Evolutionary conservation across 495 filamentous ascomycete genomes (phyloP).

Genomic region (Penicillium verhagenii): DNA sequence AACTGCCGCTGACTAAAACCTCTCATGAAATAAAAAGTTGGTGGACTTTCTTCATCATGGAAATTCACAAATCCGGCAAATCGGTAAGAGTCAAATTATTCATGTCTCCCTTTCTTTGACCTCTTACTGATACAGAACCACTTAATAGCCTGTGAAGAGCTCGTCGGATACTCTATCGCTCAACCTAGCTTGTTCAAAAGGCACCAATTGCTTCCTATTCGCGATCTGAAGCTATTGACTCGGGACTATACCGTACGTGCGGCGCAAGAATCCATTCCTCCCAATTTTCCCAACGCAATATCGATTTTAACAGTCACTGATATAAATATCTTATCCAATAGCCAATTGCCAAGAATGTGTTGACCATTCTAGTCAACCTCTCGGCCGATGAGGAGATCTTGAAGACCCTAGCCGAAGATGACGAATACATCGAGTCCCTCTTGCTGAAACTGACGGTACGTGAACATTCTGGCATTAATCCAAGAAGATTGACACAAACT

Average conservation of each 20-base stretch:
- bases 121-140: slow-evolving; percentile 1
- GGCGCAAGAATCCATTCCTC: neutral
- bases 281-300: neutral
- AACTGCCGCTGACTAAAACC: neutral
- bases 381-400: slow-evolving; percentile 74
- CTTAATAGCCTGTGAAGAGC: slow-evolving; percentile 69
- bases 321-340: slow-evolving; percentile 25
- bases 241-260: slow-evolving; percentile 70
- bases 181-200: slow-evolving; percentile 83
- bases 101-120: neutral
- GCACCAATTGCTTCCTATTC: slow-evolving; percentile 72
- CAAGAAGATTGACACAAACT: neutral
- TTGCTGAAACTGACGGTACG: slow-evolving; percentile 74
- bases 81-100: slow-evolving; percentile 46
- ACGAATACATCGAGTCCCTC: slow-evolving; percentile 74
- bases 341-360: slow-evolving; percentile 88
- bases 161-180: slow-evolving; percentile 77
- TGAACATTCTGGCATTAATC: slow-evolving; percentile 19
- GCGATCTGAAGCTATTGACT: slow-evolving; percentile 85
- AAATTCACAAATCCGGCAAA: slow-evolving; percentile 78
- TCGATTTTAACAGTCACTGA: slow-evolving; percentile 6
- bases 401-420: slow-evolving; percentile 69
- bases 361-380: slow-evolving; percentile 91
- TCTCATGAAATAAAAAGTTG: no score
- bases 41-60: slow-evolving; percentile 90